Evolutionary conservation across 306 rosid genomes (phyloP).

Genomic region (Acacia acuminata): DNA sequence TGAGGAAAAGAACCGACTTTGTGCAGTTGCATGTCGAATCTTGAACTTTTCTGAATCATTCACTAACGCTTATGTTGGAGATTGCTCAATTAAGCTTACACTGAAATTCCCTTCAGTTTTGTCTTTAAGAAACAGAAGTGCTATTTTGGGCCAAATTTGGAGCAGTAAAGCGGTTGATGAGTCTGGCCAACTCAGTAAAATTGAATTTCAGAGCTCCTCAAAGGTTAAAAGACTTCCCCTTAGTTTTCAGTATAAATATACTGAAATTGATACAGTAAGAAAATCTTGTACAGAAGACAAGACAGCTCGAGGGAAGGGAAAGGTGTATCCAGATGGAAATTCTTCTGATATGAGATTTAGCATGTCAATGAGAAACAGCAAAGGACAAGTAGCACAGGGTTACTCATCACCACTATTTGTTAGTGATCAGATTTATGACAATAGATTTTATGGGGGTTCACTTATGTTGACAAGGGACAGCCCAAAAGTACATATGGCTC

Average conservation of each 20-base stretch:
- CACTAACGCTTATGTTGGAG: slow-evolving; percentile 60
- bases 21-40: slow-evolving; percentile 67
- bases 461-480: slow-evolving; percentile 15
- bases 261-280: slow-evolving; percentile 45
- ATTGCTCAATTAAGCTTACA: slow-evolving; percentile 58
- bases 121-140: slow-evolving; percentile 63
- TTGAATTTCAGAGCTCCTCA: slow-evolving; percentile 48
- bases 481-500: slow-evolving; percentile 17
- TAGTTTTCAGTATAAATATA: slow-evolving; percentile 55
- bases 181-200: slow-evolving; percentile 53
- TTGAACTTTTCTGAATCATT: slow-evolving; percentile 50
- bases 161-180: slow-evolving; percentile 54
- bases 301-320: slow-evolving; percentile 44
- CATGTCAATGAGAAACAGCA: slow-evolving; percentile 55
- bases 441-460: slow-evolving; percentile 37
- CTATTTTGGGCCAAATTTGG: slow-evolving; percentile 64
- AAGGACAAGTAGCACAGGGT: slow-evolving; percentile 68
- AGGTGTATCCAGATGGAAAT: slow-evolving; percentile 59
- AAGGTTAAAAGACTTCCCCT: slow-evolving; percentile 35
- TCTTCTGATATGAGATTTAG: slow-evolving; percentile 70
- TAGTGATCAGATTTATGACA: slow-evolving; percentile 42
- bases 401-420: slow-evolving; percentile 63
- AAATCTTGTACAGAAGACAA: slow-evolving; percentile 52
- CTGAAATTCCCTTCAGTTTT: slow-evolving; percentile 56
- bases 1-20: slow-evolving; percentile 57